Evolutionary conservation across 306 rosid genomes (phyloP).

Genomic region (Senna tora): DNA sequence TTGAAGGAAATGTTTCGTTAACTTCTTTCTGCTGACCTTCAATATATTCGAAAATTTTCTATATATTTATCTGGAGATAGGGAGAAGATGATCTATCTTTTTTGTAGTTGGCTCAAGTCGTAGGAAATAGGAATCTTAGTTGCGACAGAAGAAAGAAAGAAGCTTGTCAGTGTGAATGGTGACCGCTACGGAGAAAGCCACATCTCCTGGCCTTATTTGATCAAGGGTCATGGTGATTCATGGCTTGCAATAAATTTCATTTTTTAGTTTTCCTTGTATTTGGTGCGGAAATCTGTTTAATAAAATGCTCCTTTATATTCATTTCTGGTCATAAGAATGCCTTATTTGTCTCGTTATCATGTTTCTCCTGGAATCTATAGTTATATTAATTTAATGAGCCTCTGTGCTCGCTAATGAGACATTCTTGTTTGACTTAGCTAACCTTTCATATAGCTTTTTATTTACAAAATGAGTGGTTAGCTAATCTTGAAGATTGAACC

Average conservation of each 20-base stretch:
- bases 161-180: neutral
- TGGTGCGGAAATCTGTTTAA: neutral
- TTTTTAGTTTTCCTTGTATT: neutral
- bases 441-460: slow-evolving; percentile 13
- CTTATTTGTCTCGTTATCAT: neutral
- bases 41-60: neutral
- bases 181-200: neutral
- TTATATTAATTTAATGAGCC: slow-evolving; percentile 7
- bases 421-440: slow-evolving; percentile 13
- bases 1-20: neutral
- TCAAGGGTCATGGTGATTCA: neutral
- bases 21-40: neutral
- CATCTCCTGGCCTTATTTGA: slow-evolving; percentile 19
- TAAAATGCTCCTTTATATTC: neutral
- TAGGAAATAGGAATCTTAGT: neutral
- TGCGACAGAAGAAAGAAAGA: neutral
- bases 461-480: neutral
- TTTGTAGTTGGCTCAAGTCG: neutral
- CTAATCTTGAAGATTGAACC: slow-evolving; percentile 17
- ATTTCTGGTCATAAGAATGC: too few species aligned
- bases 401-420: neutral
- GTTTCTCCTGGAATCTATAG: neutral
- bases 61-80: neutral
- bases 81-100: neutral
- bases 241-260: neutral